Conservation (phyloP, 768 basidiomycete genomes). For the Tephrocybe sp. region DNA sequence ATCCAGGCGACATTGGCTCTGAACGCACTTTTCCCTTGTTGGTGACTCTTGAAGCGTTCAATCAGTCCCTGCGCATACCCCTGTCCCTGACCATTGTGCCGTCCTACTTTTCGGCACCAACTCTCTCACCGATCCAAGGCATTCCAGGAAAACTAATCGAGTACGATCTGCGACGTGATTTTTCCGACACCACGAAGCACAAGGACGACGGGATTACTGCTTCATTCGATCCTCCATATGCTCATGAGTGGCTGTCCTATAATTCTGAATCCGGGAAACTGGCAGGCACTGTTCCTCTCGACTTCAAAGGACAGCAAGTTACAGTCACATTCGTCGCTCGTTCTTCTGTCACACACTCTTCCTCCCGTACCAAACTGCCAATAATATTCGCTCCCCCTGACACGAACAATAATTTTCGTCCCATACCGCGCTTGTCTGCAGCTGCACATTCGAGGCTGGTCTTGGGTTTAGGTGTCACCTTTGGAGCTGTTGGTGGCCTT, state of each 20-base stretch:
- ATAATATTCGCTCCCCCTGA: slow-evolving; percentile 44
- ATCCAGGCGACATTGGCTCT: slow-evolving; percentile 46
- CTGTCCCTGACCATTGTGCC: slow-evolving; percentile 67
- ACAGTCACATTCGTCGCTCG: slow-evolving; percentile 67
- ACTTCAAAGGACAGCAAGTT: slow-evolving; percentile 41
- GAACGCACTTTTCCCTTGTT: slow-evolving; percentile 44
- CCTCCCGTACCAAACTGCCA: slow-evolving; percentile 61
- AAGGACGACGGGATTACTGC: slow-evolving; percentile 54
- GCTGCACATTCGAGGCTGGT: slow-evolving; percentile 49
- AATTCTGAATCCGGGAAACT: slow-evolving; percentile 45
- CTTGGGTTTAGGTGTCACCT: slow-evolving; percentile 60
- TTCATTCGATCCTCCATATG: slow-evolving; percentile 51
- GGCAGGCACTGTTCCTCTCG: slow-evolving; percentile 54
- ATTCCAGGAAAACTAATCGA: slow-evolving; percentile 49
- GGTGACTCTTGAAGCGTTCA: slow-evolving; percentile 59
- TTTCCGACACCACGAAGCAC: slow-evolving; percentile 49
- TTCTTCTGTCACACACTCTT: slow-evolving; percentile 64
- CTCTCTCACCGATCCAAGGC: slow-evolving; percentile 56
- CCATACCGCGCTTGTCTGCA: slow-evolving; percentile 36
- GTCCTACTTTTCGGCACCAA: slow-evolving; percentile 66
- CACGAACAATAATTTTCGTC: slow-evolving; percentile 36
- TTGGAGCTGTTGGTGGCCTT: slow-evolving; percentile 62
- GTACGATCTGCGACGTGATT: slow-evolving; percentile 55
- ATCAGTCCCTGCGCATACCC: slow-evolving; percentile 65
- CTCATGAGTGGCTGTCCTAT: slow-evolving; percentile 53